Base-by-base conservation (phyloP, 441 rosid species). In the Manihot esculenta region DNA sequence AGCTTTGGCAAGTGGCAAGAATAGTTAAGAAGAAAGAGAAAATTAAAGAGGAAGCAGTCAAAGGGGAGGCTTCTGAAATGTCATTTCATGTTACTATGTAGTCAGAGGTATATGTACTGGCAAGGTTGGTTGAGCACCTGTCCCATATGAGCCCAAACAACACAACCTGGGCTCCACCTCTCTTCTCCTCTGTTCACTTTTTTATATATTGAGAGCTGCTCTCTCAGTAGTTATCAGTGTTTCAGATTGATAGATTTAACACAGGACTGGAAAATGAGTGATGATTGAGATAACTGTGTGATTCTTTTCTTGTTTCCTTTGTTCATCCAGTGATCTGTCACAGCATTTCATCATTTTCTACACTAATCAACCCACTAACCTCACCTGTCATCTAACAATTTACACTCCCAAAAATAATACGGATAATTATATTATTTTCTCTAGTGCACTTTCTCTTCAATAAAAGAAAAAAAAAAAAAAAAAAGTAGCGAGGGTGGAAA, bases 21-120 rank as follows among this genome's bases (percentile, higher is more conserved):
- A 38, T n/a, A 72, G 61, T 35, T 41, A 55, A 38, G 58, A 59
- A 17, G 10, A 18, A 42, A 58, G 68, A 63, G 75, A 55, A n/a
- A 59, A n/a, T n/a, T n/a, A n/a, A 20, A 58, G 60, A 58, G 61
- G 33, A n/a, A 58, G 74, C 61, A 68, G 79, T 73, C 76, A 76
- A 72, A 71, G 55, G 60, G 13, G 24, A 5, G n/a, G n/a, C 24
- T 27, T 27, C 48, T 67, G 88, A 81, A 62, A 76, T 80, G 90
- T 86, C 88, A 75, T 64, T 61, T 86, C 90, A 78, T 50, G 65
- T 63, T 50, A 74, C 79, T 75, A 55, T 67, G 55, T 17, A 74
- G 73, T 62, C 76, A 76, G 68, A 63, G 71, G 68, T 30, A 59
- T 62, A 53, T 61, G 62, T 64, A 70, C 77, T 63, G n/a, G 77